Percentiles rank a stretch among this genome's conserved stretches.
phyloP scores from a whole-genome alignment of 768 basidiomycete genomes.

The Mycena epipterygia region DNA sequence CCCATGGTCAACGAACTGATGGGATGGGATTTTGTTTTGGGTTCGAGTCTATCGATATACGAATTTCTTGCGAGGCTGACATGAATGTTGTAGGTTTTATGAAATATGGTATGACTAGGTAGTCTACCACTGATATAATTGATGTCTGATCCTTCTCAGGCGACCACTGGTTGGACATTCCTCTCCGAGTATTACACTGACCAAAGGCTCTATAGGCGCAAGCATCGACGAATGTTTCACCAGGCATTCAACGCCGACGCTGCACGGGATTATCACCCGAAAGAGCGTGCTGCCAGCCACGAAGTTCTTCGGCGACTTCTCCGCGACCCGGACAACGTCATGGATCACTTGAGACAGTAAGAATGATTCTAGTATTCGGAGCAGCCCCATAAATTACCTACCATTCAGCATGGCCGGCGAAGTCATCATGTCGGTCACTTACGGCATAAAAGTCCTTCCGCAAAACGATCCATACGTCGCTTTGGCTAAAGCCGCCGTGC shows the following conservation, averaged over 20 bases:
- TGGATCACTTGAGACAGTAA: conserved; percentile 39
- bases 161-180: conserved; percentile 18
- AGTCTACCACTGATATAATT: not conserved
- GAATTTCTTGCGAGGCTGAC: not conserved
- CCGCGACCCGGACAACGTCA: conserved; percentile 27
- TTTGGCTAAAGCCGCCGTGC: conserved; percentile 33
- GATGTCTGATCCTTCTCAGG: conserved; percentile 9
- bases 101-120: conserved; percentile 23
- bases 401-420: conserved; percentile 40
- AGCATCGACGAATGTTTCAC: conserved; percentile 36
- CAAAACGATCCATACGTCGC: conserved; percentile 42
- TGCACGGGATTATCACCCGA: conserved; percentile 31
- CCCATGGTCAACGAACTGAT: conserved; percentile 11
- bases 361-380: not conserved
- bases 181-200: not conserved
- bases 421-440: conserved; percentile 37
- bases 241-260: conserved; percentile 38
- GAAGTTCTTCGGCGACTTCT: conserved; percentile 38
- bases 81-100: conserved; percentile 17
- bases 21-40: conserved; percentile 7
- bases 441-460: conserved; percentile 43
- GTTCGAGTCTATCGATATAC: not conserved
- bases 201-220: conserved; percentile 26
- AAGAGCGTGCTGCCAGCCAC: conserved; percentile 33
- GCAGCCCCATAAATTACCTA: not conserved